A percentile compares a stretch with the other conserved stretches of the same genome.
phyloP scores from a whole-genome alignment of 1,284 basidiomycete species.

The Pseudozyma tsukubaensis region DNA sequence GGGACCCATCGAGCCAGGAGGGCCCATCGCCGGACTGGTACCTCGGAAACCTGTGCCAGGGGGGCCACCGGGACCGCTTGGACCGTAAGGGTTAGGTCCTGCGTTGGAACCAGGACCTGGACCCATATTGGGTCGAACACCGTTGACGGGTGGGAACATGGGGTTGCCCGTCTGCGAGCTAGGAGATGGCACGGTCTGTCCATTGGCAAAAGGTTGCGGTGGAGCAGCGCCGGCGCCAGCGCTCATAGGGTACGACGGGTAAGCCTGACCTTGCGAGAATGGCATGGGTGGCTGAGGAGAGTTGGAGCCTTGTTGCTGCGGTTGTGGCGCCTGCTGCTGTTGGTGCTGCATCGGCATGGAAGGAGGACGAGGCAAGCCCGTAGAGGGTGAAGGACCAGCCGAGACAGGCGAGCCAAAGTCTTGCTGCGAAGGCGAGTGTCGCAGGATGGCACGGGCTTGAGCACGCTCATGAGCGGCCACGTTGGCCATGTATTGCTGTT shows the following conservation, averaged over 20 bases:
- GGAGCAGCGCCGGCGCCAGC: constrained; percentile 27
- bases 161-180: constrained; percentile 9
- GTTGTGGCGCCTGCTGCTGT: constrained; percentile 15
- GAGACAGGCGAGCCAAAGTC: constrained; percentile 27
- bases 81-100: constrained; percentile 5
- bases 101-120: constrained; percentile 1
- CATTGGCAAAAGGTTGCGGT: constrained; percentile 10
- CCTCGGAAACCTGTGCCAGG: constrained; percentile 5
- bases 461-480: constrained; percentile 54
- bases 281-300: constrained; percentile 12
- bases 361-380: constrained; percentile 36
- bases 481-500: constrained; percentile 56
- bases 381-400: constrained; percentile 11
- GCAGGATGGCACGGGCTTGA: constrained; percentile 42
- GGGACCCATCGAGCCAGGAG: constrained; percentile 2
- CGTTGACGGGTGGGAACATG: constrained; percentile 24
- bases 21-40: neutral
- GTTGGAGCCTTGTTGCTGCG: constrained; percentile 4
- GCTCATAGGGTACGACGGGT: constrained; percentile 44
- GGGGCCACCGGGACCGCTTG: constrained; percentile 3
- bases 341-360: constrained; percentile 16
- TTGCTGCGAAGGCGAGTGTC: constrained; percentile 34
- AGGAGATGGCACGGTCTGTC: neutral
- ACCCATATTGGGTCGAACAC: constrained; percentile 18
- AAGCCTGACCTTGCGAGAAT: constrained; percentile 35